Conservation (phyloP, 2,329 filamentous ascomycete species). For the Fusarium miscanthi region DNA sequence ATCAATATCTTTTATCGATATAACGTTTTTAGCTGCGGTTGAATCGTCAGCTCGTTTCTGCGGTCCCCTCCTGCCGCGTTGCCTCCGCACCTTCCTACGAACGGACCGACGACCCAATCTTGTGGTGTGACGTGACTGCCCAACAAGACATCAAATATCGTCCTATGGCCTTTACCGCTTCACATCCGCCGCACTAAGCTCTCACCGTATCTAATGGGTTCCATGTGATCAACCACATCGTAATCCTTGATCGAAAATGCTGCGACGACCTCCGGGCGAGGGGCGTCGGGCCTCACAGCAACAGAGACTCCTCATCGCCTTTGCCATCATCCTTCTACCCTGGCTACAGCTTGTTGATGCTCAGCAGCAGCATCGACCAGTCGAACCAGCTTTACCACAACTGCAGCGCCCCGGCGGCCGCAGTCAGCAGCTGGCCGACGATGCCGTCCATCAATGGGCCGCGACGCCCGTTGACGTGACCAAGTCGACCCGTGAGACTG, state of each 20-base stretch:
- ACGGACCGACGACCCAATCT: background rate
- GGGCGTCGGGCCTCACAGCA: constrained; percentile 61
- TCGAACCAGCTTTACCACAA: constrained; percentile 30
- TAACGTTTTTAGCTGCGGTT: background rate
- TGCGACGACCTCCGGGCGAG: constrained; percentile 72
- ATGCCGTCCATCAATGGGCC: constrained; percentile 48
- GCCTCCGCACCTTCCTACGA: constrained; percentile 28
- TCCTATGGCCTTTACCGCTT: constrained; percentile 37
- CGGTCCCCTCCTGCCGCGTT: constrained; percentile 19
- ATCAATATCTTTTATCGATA: constrained; percentile 2
- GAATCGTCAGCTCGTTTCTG: background rate
- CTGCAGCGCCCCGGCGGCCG: constrained; percentile 40
- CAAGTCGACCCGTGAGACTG: constrained; percentile 45
- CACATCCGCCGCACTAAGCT: constrained; percentile 19
- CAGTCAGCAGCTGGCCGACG: constrained; percentile 44
- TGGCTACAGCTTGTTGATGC: constrained; percentile 67
- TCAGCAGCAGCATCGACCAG: constrained; percentile 69
- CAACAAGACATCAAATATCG: background rate
- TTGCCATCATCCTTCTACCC: constrained; percentile 68
- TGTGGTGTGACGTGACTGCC: constrained; percentile 46
- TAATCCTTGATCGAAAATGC: constrained; percentile 56
- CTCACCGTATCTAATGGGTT: constrained; percentile 28
- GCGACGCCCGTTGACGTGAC: constrained; percentile 47
- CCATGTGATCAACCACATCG: constrained; percentile 41
- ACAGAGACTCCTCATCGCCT: constrained; percentile 63